phyloP scores from a whole-genome alignment of 129 eudicot species.

The Deinandra increscens region DNA sequence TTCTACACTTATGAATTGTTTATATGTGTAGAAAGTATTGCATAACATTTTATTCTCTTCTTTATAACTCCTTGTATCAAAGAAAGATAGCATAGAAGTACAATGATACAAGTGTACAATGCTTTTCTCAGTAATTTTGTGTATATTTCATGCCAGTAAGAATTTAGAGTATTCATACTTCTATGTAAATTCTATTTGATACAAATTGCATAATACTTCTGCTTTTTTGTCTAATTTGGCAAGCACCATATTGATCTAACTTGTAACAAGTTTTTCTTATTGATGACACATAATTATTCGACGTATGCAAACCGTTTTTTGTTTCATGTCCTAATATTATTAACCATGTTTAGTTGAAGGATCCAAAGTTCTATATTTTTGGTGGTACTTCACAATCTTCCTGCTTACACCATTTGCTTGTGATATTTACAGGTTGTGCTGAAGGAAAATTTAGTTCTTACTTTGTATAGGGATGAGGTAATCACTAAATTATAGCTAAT shows the following conservation, averaged over 20 bases:
- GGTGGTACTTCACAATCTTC: slow-evolving; percentile 6
- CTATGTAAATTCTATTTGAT: slow-evolving; percentile 4
- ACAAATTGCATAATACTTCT: slow-evolving; percentile 1
- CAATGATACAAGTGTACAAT: slow-evolving; percentile 8
- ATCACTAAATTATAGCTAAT: slow-evolving; percentile 31
- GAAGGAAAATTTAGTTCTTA: slow-evolving; percentile 86
- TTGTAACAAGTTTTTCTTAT: neutral
- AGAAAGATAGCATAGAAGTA: slow-evolving; percentile 17
- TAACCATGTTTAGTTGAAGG: slow-evolving; percentile 5
- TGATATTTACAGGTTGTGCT: slow-evolving; percentile 73
- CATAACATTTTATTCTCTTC: slow-evolving; percentile 9
- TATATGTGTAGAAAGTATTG: slow-evolving; percentile 8
- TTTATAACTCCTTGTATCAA: neutral
- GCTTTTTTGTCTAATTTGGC: neutral
- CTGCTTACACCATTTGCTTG: slow-evolving; percentile 23
- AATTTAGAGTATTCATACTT: neutral
- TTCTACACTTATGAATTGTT: slow-evolving; percentile 8
- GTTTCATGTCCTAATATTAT: slow-evolving; percentile 9
- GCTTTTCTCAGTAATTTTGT: neutral
- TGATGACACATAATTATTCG: neutral
- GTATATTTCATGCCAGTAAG: neutral
- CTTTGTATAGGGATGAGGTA: slow-evolving; percentile 93
- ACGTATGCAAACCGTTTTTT: slow-evolving; percentile 4
- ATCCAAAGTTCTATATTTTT: slow-evolving; percentile 14
- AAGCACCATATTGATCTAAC: neutral